Evolutionary conservation across 2,329 filamentous ascomycete genomes (phyloP), one percentile per base, ranked within the genome.

Genomic region (Teratosphaeria pseudoeucalypti): DNA sequence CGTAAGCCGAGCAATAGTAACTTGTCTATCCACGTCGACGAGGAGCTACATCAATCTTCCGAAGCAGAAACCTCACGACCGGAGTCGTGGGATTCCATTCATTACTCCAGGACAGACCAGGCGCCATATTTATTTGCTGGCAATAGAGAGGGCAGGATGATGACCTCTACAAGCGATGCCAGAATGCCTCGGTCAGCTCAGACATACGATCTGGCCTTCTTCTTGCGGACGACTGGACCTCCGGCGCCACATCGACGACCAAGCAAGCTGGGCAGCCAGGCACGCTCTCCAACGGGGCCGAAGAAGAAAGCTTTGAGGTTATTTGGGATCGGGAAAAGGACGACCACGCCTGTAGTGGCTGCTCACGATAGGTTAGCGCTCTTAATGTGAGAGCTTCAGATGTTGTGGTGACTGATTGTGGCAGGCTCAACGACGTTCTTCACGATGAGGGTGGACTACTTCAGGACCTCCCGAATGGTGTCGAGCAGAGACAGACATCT

Each of bases 181-280:
- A 49, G 43, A 23, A 49, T 49, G 19, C 43, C 43, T 19, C 16
- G 43, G n/a, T 19, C 43, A 6, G 43, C 43, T 49, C 43, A 49
- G 5, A 49, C 43, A 23, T 49, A 19, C 19, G 73, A 75, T 47
- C 64, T 76, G 58, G 72, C 72, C 14, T 72, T 68, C 54, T 76
- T 76, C 57, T 61, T 76, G 55, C 68, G 68, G 59, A 73, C 71
- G 6, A 75, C 73, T 5, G 73, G 71, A 23, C 74, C 74, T 1
- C 63, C 61, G 52, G 61, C 65, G 57, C 65, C 70, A 2, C 67
- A 67, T 59, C 66, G 68, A 34, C 63, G 64, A 34, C 68, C 69
- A 7, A 70, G 65, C 59, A 70, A 67, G 55, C 49, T 66, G 32
- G 66, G 53, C 53, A 54, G 23, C 53, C 65, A 62, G 49, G 64